phyloP scores from a whole-genome alignment of 2,329 filamentous ascomycete genomes.

The Zymoseptoria pseudotritici region DNA sequence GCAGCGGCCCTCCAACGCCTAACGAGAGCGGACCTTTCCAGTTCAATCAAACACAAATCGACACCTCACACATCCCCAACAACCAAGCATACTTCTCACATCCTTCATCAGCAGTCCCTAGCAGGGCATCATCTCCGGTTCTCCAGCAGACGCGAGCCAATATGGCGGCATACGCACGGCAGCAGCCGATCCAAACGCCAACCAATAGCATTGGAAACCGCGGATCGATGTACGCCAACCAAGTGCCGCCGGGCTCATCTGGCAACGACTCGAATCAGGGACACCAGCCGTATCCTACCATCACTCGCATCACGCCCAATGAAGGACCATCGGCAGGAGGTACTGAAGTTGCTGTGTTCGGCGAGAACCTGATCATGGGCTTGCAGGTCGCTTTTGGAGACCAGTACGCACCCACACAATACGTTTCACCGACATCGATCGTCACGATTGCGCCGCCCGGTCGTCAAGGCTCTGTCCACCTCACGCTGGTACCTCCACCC shows the following conservation, averaged over 20 bases:
- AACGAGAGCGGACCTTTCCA: slow-evolving; percentile 20
- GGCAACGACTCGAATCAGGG: slow-evolving; percentile 8
- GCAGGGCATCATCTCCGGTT: slow-evolving; percentile 68
- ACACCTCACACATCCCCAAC: slow-evolving; percentile 18
- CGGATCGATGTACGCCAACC: slow-evolving; percentile 11
- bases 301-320: slow-evolving; percentile 57
- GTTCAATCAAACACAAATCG: slow-evolving; percentile 20
- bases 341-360: slow-evolving; percentile 78
- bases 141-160: slow-evolving; percentile 28
- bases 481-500: slow-evolving; percentile 48
- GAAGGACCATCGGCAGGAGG: slow-evolving; percentile 78
- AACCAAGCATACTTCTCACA: slow-evolving; percentile 26
- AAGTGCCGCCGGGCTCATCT: slow-evolving; percentile 10
- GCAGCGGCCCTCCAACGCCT: slow-evolving; percentile 27
- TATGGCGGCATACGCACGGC: slow-evolving; percentile 27
- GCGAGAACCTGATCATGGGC: slow-evolving; percentile 69
- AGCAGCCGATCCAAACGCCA: slow-evolving; percentile 24
- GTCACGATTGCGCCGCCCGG: slow-evolving; percentile 72
- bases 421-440: slow-evolving; percentile 67
- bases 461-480: slow-evolving; percentile 59
- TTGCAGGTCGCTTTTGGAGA: slow-evolving; percentile 83
- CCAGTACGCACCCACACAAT: slow-evolving; percentile 61
- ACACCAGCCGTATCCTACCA: slow-evolving; percentile 4
- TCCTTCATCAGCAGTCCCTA: slow-evolving; percentile 39
- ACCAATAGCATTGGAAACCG: slow-evolving; percentile 17